Base-by-base conservation (phyloP, 208 protist genomes). In the Wallacemonas sp. region DNA sequence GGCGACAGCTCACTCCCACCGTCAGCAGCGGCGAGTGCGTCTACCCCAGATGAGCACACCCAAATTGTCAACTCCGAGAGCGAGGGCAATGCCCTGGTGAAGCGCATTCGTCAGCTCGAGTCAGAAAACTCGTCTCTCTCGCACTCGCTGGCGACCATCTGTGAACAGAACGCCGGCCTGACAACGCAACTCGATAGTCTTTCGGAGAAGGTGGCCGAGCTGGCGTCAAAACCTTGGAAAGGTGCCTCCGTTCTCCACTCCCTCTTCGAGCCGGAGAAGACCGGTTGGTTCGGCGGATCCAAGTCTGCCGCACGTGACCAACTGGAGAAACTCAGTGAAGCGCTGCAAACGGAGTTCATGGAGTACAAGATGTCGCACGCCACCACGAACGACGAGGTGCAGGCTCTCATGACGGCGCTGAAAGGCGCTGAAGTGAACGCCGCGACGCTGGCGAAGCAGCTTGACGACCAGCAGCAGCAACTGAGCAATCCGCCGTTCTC, bases 331-430 rank as follows among this genome's bases (percentile, higher is more conserved):
- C 49, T 93, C 11, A 60, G 60, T 33, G 80, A 88, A 11, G 67
- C 75, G 9, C 72, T 96, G 49, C 83, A 91, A 44, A 72, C 75
- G 0, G 90, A 96, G 72, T 93, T 85, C 63, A 58, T 88, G 19
- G 76, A 75, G 34, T 96, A 93, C 76, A 80, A 87, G 46, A 66
- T 78, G 17, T 72, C 66, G 4, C 90, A 96, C 58, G 61, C 87
- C 5, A 82, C 87, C 15, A 87, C 79, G 61, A 89, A 94, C 64
- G 90, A 91, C 1, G 90, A 96, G 70, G 80, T 96, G 21, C 75
- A 87, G 62, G 77, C 75, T 2, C 72, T 96, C 9, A 66, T 96
- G 27, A 68, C 68, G 3, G 84, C 75, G 11, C 42, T 96, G 36
- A 79, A 94, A 51, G 78, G 42, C 36, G 83, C 87, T 0, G 74